These are phyloP conservation scores for Epichloe elymi DNA, from an alignment of 2,329 filamentous ascomycete species.

Conservation along the genomic window DNA sequence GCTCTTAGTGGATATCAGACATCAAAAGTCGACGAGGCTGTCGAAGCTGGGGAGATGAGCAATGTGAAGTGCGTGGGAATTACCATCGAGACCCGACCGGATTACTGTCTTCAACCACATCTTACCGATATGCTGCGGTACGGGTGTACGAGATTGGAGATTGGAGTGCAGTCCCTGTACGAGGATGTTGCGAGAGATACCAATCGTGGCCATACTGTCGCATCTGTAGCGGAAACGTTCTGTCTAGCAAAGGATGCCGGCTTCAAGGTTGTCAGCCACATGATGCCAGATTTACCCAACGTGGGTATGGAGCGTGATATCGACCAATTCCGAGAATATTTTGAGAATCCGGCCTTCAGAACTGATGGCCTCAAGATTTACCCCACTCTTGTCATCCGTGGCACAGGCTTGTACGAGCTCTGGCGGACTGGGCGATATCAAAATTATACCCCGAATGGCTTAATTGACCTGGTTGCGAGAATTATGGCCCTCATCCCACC, in stretches of 20 bases:
- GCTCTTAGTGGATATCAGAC: conserved; percentile 93
- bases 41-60: conserved; percentile 88
- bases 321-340: conserved; percentile 95
- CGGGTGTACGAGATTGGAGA: conserved; percentile 85
- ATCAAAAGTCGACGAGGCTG: conserved; percentile 86
- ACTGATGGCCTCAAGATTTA: conserved; percentile 98
- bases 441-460: conserved; percentile 94
- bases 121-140: conserved; percentile 95
- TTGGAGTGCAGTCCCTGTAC: conserved; percentile 93
- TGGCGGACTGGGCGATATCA: conserved; percentile 96
- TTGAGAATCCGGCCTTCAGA: conserved; percentile 88
- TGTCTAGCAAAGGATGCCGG: conserved; percentile 95
- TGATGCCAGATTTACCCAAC: conserved; percentile 98
- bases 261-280: conserved; percentile 97
- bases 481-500: conserved; percentile 90
- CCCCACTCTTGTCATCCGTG: conserved; percentile 90
- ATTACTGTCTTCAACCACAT: conserved; percentile 95
- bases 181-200: conserved; percentile 98
- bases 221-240: conserved; percentile 90
- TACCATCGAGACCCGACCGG: conserved; percentile 92
- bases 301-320: conserved; percentile 97
- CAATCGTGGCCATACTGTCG: conserved; percentile 91
- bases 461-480: conserved; percentile 91
- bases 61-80: conserved; percentile 97
- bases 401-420: conserved; percentile 89